phyloP scores from a whole-genome alignment of 192 early-diverging fungal genomes.

The Coemansia sp. region DNA sequence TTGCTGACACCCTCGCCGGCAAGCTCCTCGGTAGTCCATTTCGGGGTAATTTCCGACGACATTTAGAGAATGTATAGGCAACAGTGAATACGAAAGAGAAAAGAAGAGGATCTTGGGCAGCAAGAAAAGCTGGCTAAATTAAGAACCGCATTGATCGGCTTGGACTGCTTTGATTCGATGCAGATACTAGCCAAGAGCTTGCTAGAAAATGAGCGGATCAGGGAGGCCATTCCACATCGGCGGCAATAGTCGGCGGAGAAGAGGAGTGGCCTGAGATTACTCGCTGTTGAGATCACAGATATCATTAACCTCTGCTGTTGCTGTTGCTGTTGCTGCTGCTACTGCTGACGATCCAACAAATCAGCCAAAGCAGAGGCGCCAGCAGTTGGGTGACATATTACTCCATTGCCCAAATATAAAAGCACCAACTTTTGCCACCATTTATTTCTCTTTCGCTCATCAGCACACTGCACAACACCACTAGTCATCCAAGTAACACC shows the following conservation, averaged over 20 bases:
- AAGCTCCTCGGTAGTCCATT: constrained; percentile 66
- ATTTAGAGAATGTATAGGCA: constrained; percentile 3
- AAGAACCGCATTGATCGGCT: no score
- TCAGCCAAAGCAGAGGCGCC: background rate
- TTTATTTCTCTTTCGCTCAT: background rate
- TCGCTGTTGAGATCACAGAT: background rate
- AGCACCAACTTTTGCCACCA: background rate
- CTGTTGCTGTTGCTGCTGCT: background rate
- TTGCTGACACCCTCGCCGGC: constrained; percentile 64
- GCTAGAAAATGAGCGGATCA: no score
- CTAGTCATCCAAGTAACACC: background rate
- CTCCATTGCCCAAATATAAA: background rate
- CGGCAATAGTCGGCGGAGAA: no score
- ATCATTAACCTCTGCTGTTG: background rate
- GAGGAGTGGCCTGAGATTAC: background rate
- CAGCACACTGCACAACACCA: background rate
- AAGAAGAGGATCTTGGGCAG: background rate
- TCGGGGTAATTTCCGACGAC: constrained; percentile 22
- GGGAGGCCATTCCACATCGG: no score
- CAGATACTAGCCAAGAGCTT: no score
- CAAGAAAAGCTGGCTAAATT: background rate
- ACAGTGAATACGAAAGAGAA: background rate
- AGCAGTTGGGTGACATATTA: background rate
- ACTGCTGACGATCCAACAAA: background rate
- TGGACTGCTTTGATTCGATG: no score